Conservation (phyloP, 768 basidiomycete genomes). For the Filobasidium floriforme region DNA sequence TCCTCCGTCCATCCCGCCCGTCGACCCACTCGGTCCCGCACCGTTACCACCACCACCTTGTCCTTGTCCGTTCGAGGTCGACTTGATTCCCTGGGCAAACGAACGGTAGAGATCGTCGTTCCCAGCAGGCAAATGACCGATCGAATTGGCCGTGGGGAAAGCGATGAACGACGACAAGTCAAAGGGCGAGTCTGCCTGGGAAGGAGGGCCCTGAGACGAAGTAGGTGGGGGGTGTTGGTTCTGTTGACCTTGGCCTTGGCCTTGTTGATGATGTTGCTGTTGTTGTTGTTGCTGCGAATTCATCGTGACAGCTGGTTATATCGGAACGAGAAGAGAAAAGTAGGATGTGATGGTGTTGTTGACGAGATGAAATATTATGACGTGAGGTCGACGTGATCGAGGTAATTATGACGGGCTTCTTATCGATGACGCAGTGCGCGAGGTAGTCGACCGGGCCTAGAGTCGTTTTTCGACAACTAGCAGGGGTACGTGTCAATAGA, state of each 20-base stretch:
- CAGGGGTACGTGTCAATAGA: no score
- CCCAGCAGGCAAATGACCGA: conserved; percentile 9
- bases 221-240: conserved; percentile 4
- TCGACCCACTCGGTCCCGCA: not conserved
- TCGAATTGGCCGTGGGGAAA: conserved; percentile 20
- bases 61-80: no score
- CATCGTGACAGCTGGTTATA: no score
- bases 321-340: no score
- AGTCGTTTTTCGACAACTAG: no score
- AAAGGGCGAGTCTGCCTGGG: conserved; percentile 20
- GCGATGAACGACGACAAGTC: conserved; percentile 23
- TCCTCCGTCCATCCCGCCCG: conserved; percentile 13
- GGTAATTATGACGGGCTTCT: no score
- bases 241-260: conserved; percentile 1
- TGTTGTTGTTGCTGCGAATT: not conserved
- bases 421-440: no score
- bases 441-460: no score
- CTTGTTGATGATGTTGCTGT: conserved; percentile 8
- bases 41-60: not conserved
- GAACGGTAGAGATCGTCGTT: conserved; percentile 23
- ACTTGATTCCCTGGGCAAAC: conserved; percentile 35
- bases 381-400: no score
- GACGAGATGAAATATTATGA: no score
- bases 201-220: not conserved
- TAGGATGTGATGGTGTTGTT: no score